Base-by-base conservation (phyloP, 345 rosid genomes). In the Ceriops zippeliana region DNA sequence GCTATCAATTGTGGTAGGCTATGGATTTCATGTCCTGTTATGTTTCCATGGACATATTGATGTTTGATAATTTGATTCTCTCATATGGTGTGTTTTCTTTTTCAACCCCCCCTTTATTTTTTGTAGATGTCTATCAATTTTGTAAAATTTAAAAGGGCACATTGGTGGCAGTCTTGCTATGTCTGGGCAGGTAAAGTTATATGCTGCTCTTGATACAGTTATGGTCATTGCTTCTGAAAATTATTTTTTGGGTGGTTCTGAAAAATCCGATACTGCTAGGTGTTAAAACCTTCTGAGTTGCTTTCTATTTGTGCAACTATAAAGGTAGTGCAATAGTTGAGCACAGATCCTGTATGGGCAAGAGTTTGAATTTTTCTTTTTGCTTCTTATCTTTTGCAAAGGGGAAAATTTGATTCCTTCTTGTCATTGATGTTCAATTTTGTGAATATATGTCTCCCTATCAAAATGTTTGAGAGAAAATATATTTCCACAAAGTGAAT, bases 121-220 rank as follows among this genome's bases (percentile, higher is more conserved):
- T 47, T 51, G 70, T 76, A 92, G 98, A 82, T 92, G 89, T 79
- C 90, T 10, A 60, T 67, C 28, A 80, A 81, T 73, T 69, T 86
- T 57, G 64, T 87, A 65, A 80, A 75, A 24, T 77, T 87, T 75
- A 38, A 74, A 65, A 79, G 59, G 83, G 78, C 70, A 58, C 81
- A 81, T 75, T 84, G 90, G 96, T 82, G 88, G 97, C 88, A 71
- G 24, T 84, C 88, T 76, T 93, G 98, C 82, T 89, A 90, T 75
- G 19, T 86, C 32, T 93, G 98, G 97, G 97, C 87, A 89, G 98
- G 98, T 93, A 69, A 72, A 72, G 28, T 17, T 61, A 22, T 66
- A 21, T 56, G 28, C 22, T 56, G 59, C 13, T 21, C 31, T 56
- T 6, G 16, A 24, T 20, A 3, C 24, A 24, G 26, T 24, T 56